Evolutionary conservation across 768 basidiomycete genomes (phyloP), one percentile per base, ranked within the genome.

Genomic region (Heimioporus sp.): DNA sequence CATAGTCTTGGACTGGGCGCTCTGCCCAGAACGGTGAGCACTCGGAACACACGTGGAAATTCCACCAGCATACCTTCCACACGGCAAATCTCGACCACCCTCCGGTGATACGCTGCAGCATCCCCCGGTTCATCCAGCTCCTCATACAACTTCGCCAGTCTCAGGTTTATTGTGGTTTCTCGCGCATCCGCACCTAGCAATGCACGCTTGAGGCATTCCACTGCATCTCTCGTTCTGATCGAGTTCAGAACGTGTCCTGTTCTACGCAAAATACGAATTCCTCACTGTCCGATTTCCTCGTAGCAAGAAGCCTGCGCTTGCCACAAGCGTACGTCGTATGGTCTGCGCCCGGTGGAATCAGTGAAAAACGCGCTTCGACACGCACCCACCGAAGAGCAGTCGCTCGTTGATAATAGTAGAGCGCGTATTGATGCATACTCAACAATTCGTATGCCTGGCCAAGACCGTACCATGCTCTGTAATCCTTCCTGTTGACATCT

Each of bases 401-500:
- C 4, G 97, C 95, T 62, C 92, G 85, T 64, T 98, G 95, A 66
- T 95, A 98, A 71, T 98, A 99, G 69, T 96, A 85, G 28, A 98
- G 75, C 6, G 96, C 89, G 72, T 98, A 98, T 65, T 92, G 86
- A 56, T 92, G 92, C 95, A 98, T 98, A 64, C 89, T 94, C 48
- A 98, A 73, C 20, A 99, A 78, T 63, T 98, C 96, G 66, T 98
- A 99, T 12, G 96, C 93, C 67, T 99, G 97, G 4, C 96, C 97
- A 47, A 99, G 84, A 34, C 97, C 97, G 70, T 95, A 98, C 97
- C 97, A 99, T 7, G 95, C 96, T 52, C 96, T 74, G 64, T 97
- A 98, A 71, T 99, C 97, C 66, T 98, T 97, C 49, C 92, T 81
- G 63, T 96, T 96, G 57, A 97, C 87, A 63, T 98, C 96, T 98